Evolutionary conservation across 2,329 filamentous ascomycete species (phyloP), one percentile per base, ranked within the genome.

Genomic region (Plenodomus lindquistii): DNA sequence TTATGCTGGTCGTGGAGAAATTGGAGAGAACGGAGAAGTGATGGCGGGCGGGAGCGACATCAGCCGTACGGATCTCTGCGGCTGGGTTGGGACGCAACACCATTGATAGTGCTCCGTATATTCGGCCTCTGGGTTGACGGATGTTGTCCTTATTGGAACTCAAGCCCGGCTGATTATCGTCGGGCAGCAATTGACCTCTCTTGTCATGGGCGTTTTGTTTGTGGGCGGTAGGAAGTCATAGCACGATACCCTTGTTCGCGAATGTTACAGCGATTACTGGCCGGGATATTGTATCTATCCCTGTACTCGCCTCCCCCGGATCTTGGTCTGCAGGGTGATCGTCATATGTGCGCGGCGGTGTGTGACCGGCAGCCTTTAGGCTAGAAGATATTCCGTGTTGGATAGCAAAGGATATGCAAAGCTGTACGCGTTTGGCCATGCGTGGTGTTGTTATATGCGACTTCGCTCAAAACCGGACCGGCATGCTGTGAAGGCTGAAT

Each of bases 1-100:
- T 86, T 37, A 75, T 81, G 63, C 72, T 73, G 19, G 79, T 86
- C 8, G 73, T 84, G 22, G 70, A 73, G 54, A 70, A 74, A 44
- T 66, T 82, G 54, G 73, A 70, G 48, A 47, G 52, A 31, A 54
- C 53, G 10, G 49, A 49, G 16, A 36, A 19, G 35, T 62, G 48
- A 54, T 42, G 35, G 36, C 27, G 36, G 22, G 21, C 27, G 27
- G 27, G 6, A 31, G 27, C 27, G 4, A 13, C 27, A 31, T 7
- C 27, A 31, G 27, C 7, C 5, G 21, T 40, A 37, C 29, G 40
- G 39, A 31, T 31, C 6, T 13, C 15, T 15, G 11, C 27, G 27
- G 27, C 27, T 31, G 27, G 27, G 27, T 4, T 31, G 11, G 11
- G 27, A 11, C 11, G 11, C 15, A 31, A 4, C 11, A 31, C 4